Conservation (phyloP, 179 eudicot genomes). For the Monotropa hypopitys region DNA sequence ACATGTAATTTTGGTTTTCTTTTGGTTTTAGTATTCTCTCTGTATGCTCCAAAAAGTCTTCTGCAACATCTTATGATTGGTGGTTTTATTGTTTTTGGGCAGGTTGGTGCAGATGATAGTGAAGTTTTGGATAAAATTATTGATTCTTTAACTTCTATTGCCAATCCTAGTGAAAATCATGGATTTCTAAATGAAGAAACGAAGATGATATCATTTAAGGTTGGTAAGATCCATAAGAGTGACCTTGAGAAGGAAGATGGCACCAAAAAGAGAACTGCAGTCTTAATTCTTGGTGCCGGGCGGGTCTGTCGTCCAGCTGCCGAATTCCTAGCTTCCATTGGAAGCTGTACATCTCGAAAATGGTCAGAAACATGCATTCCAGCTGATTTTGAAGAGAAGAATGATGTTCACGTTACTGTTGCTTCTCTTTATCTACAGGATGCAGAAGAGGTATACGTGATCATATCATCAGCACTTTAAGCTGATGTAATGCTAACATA, state of each 20-base stretch:
- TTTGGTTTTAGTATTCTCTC: background rate
- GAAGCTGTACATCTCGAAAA: constrained; percentile 35
- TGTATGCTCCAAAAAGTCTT: background rate
- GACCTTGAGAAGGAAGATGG: constrained; percentile 19
- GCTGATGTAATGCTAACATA: background rate
- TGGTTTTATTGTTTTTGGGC: constrained; percentile 11
- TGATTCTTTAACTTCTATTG: constrained; percentile 61
- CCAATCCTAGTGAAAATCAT: constrained; percentile 32
- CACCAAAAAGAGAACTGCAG: constrained; percentile 26
- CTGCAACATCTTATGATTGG: background rate
- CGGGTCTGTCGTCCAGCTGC: constrained; percentile 94
- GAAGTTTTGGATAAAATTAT: constrained; percentile 57
- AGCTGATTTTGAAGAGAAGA: constrained; percentile 35
- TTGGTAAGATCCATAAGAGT: constrained; percentile 41
- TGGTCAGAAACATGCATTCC: constrained; percentile 30
- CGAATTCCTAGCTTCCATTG: constrained; percentile 60
- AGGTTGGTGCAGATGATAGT: constrained; percentile 84
- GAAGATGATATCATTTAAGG: constrained; percentile 39
- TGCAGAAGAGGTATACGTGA: constrained; percentile 68
- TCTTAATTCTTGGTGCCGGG: constrained; percentile 92
- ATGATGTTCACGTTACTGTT: constrained; percentile 62
- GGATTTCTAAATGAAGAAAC: constrained; percentile 24
- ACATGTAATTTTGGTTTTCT: background rate
- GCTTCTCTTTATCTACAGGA: constrained; percentile 79
- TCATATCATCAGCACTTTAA: background rate